phyloP scores from a whole-genome alignment of 495 filamentous ascomycete species.

The Neurospora sp. region DNA sequence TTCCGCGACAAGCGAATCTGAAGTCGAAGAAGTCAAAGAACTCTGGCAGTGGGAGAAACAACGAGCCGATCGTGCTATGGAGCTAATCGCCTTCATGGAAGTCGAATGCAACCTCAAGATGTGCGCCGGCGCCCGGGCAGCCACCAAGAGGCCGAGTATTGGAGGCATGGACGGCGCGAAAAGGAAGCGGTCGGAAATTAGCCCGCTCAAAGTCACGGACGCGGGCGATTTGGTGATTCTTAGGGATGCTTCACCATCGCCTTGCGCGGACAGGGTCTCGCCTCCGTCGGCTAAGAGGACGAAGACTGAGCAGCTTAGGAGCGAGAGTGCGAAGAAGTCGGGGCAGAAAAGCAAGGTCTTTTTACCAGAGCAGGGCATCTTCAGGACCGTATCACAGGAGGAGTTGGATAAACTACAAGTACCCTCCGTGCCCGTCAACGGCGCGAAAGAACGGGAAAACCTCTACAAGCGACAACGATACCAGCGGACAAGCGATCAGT shows the following conservation, averaged over 20 bases:
- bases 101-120: conserved; percentile 67
- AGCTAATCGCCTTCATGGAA: conserved; percentile 70
- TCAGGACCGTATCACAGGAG: conserved; percentile 39
- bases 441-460: background rate
- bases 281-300: conserved; percentile 14
- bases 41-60: conserved; percentile 56
- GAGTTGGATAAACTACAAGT: conserved; percentile 26
- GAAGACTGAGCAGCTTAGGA: conserved; percentile 18
- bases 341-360: conserved; percentile 34
- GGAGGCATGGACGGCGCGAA: conserved; percentile 9
- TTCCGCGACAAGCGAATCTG: conserved; percentile 35
- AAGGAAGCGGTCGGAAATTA: conserved; percentile 18
- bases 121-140: conserved; percentile 46
- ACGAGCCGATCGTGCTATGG: conserved; percentile 55
- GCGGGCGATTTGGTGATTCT: conserved; percentile 33
- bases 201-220: conserved; percentile 24
- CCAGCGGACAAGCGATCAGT: conserved; percentile 20
- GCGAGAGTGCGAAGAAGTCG: conserved; percentile 7
- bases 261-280: conserved; percentile 6
- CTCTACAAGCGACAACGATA: background rate
- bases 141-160: conserved; percentile 10
- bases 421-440: conserved; percentile 3
- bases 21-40: conserved; percentile 50
- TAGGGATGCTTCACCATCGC: conserved; percentile 16
- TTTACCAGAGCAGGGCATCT: conserved; percentile 39